Conservation (phyloP, 208 protist genomes). For the Leishmania turanica region DNA sequence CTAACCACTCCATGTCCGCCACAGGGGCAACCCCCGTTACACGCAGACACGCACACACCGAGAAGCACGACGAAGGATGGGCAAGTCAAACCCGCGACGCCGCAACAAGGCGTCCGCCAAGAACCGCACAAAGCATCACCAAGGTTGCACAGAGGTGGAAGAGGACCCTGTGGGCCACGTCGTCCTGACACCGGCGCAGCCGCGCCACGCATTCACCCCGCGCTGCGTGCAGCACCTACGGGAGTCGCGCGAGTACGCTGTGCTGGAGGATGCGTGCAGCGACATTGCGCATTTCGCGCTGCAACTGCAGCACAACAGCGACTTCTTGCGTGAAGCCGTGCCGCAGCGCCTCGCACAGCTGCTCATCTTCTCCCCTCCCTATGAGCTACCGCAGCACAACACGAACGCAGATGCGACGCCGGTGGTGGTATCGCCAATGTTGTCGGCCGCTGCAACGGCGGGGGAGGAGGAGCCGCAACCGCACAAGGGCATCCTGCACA, state of each 20-base stretch:
- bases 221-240: constrained; percentile 54
- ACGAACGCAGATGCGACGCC: not conserved
- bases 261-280: constrained; percentile 59
- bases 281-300: constrained; percentile 56
- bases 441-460: not conserved
- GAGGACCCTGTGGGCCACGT: not conserved
- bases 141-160: not conserved
- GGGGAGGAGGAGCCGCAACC: not conserved
- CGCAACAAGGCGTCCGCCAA: constrained; percentile 4
- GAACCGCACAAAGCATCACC: not conserved
- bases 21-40: not conserved
- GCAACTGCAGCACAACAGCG: constrained; percentile 37
- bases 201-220: constrained; percentile 9
- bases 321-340: constrained; percentile 40
- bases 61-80: not conserved
- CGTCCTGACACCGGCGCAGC: not conserved
- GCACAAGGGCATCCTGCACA: constrained; percentile 47
- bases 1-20: not conserved
- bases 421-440: not conserved
- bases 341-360: constrained; percentile 58
- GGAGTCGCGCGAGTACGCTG: constrained; percentile 34
- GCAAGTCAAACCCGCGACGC: constrained; percentile 1
- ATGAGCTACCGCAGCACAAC: constrained; percentile 1
- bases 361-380: constrained; percentile 30
- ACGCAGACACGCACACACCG: not conserved